A percentile compares a stretch with the other conserved stretches of the same genome.
phyloP scores from a whole-genome alignment of 192 early-diverging fungal genomes.

The Cetraspora pellucida region DNA sequence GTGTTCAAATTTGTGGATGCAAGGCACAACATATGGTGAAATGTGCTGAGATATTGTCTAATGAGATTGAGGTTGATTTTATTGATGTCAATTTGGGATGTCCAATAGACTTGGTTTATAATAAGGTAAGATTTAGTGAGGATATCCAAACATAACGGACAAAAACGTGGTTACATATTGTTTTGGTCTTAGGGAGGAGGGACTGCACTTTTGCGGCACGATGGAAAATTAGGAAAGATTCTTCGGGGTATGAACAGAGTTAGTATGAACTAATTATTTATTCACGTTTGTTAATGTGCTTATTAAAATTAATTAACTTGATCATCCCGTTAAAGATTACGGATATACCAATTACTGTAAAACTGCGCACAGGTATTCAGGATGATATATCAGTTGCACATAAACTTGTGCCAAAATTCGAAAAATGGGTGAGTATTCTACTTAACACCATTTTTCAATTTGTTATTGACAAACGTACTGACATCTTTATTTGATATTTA shows the following conservation, averaged over 20 bases:
- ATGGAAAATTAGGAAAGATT: constrained; percentile 72
- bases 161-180: not conserved
- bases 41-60: constrained; percentile 70
- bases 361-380: constrained; percentile 80
- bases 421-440: constrained; percentile 48
- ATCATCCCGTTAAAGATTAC: constrained; percentile 42
- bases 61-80: constrained; percentile 81
- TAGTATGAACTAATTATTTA: not conserved
- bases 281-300: not conserved
- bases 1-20: constrained; percentile 83
- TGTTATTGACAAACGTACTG: not conserved
- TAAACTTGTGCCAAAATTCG: constrained; percentile 71
- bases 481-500: not conserved
- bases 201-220: constrained; percentile 73
- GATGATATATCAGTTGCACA: constrained; percentile 67
- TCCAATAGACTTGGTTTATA: constrained; percentile 87
- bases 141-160: not conserved
- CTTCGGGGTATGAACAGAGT: constrained; percentile 69
- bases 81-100: constrained; percentile 97
- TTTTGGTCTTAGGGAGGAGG: constrained; percentile 68
- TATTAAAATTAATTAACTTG: not conserved
- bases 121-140: constrained; percentile 42
- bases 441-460: not conserved
- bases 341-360: constrained; percentile 86
- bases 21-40: constrained; percentile 59